phyloP scores from a whole-genome alignment of 2,329 filamentous ascomycete genomes.

The Trichophyton rubrum region DNA sequence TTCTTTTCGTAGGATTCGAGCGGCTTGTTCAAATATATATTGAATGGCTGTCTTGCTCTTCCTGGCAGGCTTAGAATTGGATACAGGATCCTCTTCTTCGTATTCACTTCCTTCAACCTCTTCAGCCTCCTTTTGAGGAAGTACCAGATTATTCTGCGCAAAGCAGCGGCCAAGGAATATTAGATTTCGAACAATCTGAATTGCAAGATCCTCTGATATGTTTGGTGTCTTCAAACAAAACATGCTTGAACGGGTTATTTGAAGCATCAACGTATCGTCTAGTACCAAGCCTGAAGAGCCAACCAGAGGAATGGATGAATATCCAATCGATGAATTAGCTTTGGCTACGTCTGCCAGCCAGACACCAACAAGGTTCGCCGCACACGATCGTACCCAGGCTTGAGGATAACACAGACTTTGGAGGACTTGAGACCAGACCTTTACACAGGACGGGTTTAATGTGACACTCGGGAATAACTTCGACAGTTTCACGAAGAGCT shows the following conservation, averaged over 20 bases:
- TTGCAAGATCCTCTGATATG: slow-evolving; percentile 61
- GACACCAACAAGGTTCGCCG: slow-evolving; percentile 60
- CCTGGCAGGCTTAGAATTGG: slow-evolving; percentile 13
- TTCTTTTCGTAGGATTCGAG: slow-evolving; percentile 67
- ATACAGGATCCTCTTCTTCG: slow-evolving; percentile 26
- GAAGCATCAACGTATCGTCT: slow-evolving; percentile 49
- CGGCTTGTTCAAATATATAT: slow-evolving; percentile 67
- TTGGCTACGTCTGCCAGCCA: slow-evolving; percentile 70
- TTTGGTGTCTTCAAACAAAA: slow-evolving; percentile 49
- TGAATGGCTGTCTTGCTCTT: slow-evolving; percentile 45
- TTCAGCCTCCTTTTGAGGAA: slow-evolving; percentile 26
- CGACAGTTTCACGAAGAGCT: slow-evolving; percentile 55
- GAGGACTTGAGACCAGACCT: slow-evolving; percentile 60
- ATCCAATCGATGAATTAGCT: slow-evolving; percentile 42
- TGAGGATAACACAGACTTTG: slow-evolving; percentile 60
- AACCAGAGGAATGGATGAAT: slow-evolving; percentile 47
- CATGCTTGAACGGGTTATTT: slow-evolving; percentile 45
- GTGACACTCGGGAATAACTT: slow-evolving; percentile 52
- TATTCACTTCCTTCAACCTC: slow-evolving; percentile 34
- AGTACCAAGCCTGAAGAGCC: slow-evolving; percentile 62
- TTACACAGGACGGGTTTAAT: slow-evolving; percentile 46
- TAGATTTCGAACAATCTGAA: slow-evolving; percentile 67
- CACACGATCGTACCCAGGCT: slow-evolving; percentile 60
- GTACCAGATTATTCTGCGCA: slow-evolving; percentile 43
- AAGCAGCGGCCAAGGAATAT: slow-evolving; percentile 63